Base-by-base conservation (phyloP, 2,329 filamentous ascomycete genomes). In the Cryphonectria carpinicola region DNA sequence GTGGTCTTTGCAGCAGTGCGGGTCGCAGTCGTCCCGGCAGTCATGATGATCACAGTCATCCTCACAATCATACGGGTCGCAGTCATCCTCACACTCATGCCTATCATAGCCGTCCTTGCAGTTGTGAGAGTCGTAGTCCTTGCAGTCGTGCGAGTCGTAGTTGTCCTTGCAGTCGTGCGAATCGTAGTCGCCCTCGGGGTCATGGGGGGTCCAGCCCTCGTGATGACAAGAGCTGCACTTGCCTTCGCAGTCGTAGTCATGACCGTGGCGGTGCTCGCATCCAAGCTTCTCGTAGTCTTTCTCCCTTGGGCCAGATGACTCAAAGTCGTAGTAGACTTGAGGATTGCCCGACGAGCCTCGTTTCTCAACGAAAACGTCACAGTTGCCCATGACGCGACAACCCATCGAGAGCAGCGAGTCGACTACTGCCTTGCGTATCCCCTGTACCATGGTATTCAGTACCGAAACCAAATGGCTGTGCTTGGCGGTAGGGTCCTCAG, bases 221-320 rank as follows among this genome's bases (percentile, higher is more conserved):
- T 28, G 25, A 25, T 49, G 32, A 13, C 22, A 58, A 35, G 54
- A 32, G 25, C 25, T 19, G 54, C 54, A 58, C 54, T 35, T 28
- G 5, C 35, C 28, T 32, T 35, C 19, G 32, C 52, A 70, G 39
- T 25, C 65, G 13, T 68, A 32, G 14, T 68, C n/a, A 39, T 58
- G 14, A 17, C 28, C 3, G 13, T 19, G 54, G 8, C 28, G 35
- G 54, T 35, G 13, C 14, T 58, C 54, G 54, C 54, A 32, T 28
- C 52, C 60, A 19, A 65, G 28, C 14, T 67, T 58, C 60, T 68
- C 28, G 35, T 41, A 35, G 25, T 41, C 19, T 32, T 41, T 49
- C 46, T 49, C 58, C 52, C 69, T 52, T 52, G 66, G 39, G 25
- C 43, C 60, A 35, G 32, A 61, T 61, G 58, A 35, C 35, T 61